phyloP scores from a whole-genome alignment of 805 yeast species.

The Lipomyces starkeyi region DNA sequence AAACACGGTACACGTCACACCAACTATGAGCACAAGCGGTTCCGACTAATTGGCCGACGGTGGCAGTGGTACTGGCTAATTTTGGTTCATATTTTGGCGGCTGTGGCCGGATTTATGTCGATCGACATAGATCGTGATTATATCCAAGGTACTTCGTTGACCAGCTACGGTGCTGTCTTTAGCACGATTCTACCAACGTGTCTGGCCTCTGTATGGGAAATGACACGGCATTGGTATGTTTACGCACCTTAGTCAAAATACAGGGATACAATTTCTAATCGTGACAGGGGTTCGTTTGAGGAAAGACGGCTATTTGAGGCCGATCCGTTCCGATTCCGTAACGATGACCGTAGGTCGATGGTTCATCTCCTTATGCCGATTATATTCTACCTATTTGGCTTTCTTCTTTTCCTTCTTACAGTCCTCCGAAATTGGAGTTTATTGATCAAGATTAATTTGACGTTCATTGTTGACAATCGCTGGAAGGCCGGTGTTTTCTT shows the following conservation, averaged over 20 bases:
- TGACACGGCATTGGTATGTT: slow-evolving; percentile 42
- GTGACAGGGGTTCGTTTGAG: slow-evolving; percentile 41
- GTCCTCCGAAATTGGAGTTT: slow-evolving; percentile 42
- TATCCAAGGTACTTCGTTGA: slow-evolving; percentile 41
- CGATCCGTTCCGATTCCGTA: slow-evolving; percentile 40
- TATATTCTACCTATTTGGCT: slow-evolving; percentile 40
- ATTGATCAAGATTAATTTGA: slow-evolving; percentile 18
- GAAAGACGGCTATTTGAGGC: slow-evolving; percentile 41
- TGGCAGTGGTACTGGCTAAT: slow-evolving; percentile 46
- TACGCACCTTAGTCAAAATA: neutral
- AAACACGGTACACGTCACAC: slow-evolving; percentile 40
- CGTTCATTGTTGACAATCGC: slow-evolving; percentile 35
- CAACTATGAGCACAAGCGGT: slow-evolving; percentile 37
- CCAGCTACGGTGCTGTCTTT: slow-evolving; percentile 40
- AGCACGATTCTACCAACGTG: slow-evolving; percentile 37
- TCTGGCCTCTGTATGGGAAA: slow-evolving; percentile 41
- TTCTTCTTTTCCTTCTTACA: slow-evolving; percentile 40
- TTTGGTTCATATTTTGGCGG: slow-evolving; percentile 38
- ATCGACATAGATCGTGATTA: slow-evolving; percentile 44
- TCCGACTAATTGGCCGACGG: slow-evolving; percentile 39
- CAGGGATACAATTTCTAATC: neutral
- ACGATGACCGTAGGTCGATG: slow-evolving; percentile 36
- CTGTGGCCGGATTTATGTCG: slow-evolving; percentile 43
- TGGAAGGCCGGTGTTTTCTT: slow-evolving; percentile 43
- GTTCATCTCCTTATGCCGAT: slow-evolving; percentile 40